These are phyloP conservation scores for Elsinoe batatas DNA, from an alignment of 2,329 filamentous ascomycete genomes.

Conservation along the genomic window DNA sequence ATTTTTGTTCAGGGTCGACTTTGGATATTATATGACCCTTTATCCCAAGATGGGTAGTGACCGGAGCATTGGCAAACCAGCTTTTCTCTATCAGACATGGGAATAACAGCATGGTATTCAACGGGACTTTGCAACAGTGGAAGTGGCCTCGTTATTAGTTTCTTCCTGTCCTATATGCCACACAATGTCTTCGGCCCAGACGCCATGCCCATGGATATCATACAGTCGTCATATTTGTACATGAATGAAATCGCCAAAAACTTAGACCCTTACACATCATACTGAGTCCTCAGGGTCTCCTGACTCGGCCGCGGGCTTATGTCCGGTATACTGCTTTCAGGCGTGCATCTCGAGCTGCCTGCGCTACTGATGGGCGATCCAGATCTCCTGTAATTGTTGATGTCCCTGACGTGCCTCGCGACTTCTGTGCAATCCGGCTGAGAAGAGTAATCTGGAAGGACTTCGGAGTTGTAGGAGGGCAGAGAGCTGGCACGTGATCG, in stretches of 20 bases:
- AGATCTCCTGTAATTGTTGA: constrained; percentile 19
- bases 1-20: neutral
- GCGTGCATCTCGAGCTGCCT: constrained; percentile 23
- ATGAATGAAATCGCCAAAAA: neutral
- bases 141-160: too few species aligned
- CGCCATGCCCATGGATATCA: constrained; percentile 6
- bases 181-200: neutral
- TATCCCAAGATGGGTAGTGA: too few species aligned
- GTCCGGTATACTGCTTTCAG: constrained; percentile 34
- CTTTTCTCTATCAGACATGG: too few species aligned
- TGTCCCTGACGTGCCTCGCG: constrained; percentile 19
- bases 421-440: constrained; percentile 22
- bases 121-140: too few species aligned
- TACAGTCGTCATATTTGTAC: constrained; percentile 1
- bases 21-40: neutral
- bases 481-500: constrained; percentile 26
- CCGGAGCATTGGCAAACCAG: neutral
- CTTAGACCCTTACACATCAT: neutral
- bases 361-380: constrained; percentile 23
- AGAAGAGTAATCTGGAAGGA: constrained; percentile 37
- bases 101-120: too few species aligned
- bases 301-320: constrained; percentile 32
- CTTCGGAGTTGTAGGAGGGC: constrained; percentile 29
- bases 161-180: too few species aligned
- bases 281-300: constrained; percentile 26